Percentiles rank a stretch among this genome's conserved stretches.
Conservation (phyloP, 176 grass and related monocot genomes). For the Hordeum vulgare region MorexV3_pseudomolecules_assembly NC_058520.1:428359478-428359977, state of each 20-base stretch:
- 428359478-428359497: constrained; percentile 76
- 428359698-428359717: constrained; percentile 20
- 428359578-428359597: constrained; percentile 57
- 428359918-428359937: constrained; percentile 67
- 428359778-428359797: constrained; percentile 6
- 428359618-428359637: constrained; percentile 83
- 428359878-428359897: constrained; percentile 35
- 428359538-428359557: constrained; percentile 70
- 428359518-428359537: constrained; percentile 77
- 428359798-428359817: constrained; percentile 32
- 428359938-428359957: constrained; percentile 75
- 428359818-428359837: constrained; percentile 26
- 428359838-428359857: constrained; percentile 18
- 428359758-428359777: constrained; percentile 38
- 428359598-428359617: constrained; percentile 68
- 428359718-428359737: constrained; percentile 27
- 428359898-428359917: constrained; percentile 40
- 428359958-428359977: constrained; percentile 64
- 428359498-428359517: constrained; percentile 93
- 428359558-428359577: constrained; percentile 89
- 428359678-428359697: constrained; percentile 34
- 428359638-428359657: constrained; percentile 71
- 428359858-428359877: constrained; percentile 31
- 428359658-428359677: constrained; percentile 89
- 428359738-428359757: constrained; percentile 49